Conservation (phyloP, 331 rosid species). For the Acacia pycnantha region DNA sequence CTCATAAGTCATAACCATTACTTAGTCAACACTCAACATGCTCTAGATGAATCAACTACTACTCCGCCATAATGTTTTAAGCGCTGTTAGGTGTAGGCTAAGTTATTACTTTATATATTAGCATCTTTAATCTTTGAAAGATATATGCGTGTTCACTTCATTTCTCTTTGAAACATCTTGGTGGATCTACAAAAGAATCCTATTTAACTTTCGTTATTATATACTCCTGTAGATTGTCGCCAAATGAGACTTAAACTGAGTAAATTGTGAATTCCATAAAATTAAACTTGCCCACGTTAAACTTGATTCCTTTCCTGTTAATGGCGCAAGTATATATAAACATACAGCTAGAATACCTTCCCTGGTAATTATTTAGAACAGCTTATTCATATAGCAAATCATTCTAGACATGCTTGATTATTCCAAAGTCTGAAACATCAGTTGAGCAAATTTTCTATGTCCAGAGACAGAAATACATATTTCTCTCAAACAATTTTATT, state of each 20-base stretch:
- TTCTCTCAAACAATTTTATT: not conserved
- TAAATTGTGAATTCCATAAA: not conserved
- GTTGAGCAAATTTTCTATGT: not conserved
- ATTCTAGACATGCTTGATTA: not conserved
- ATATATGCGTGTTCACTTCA: not conserved
- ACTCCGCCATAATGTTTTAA: not conserved
- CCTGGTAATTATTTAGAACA: not conserved
- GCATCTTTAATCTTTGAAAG: not conserved
- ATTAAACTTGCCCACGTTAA: not conserved
- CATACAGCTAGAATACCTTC: not conserved
- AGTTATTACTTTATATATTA: not conserved
- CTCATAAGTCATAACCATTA: not conserved
- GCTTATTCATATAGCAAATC: not conserved
- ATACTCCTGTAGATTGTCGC: not conserved
- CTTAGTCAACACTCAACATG: not conserved
- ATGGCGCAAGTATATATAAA: not conserved
- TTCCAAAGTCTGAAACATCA: not conserved
- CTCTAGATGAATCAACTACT: not conserved
- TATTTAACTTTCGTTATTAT: not conserved
- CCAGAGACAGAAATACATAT: constrained; percentile 2
- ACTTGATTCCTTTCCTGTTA: not conserved
- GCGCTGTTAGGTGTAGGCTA: not conserved
- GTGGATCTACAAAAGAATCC: not conserved
- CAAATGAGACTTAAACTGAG: not conserved
- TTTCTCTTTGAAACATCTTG: too few relatives aligned